These are phyloP conservation scores for Brasenia schreberi DNA, from an alignment of 164 flowering plant genomes.

Conservation along the genomic window DNA sequence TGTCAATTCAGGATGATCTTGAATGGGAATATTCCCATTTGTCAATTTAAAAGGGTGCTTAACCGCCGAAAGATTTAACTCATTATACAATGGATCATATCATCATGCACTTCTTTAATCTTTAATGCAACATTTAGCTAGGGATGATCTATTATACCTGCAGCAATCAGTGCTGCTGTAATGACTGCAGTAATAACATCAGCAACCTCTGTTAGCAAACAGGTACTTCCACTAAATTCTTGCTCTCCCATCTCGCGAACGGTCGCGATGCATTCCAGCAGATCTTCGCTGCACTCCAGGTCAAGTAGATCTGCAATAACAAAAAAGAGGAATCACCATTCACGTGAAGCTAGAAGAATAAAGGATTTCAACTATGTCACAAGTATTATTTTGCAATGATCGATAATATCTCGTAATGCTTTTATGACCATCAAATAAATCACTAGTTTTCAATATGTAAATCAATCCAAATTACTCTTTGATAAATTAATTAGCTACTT, in stretches of 20 bases:
- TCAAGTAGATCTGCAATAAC: neutral
- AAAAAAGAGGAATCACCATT: too few relatives aligned
- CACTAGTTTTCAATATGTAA: too few relatives aligned
- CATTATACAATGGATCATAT: too few relatives aligned
- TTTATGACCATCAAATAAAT: too few relatives aligned
- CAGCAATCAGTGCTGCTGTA: slow-evolving; percentile 72
- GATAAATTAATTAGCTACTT: too few relatives aligned
- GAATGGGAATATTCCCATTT: neutral
- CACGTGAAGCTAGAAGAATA: too few relatives aligned
- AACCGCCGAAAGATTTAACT: too few relatives aligned
- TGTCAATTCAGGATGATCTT: neutral
- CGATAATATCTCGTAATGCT: too few relatives aligned
- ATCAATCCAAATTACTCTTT: too few relatives aligned
- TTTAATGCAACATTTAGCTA: too few relatives aligned
- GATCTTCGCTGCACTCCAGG: neutral
- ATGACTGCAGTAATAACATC: slow-evolving; percentile 50
- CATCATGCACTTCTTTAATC: neutral
- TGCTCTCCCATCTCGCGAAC: slow-evolving; percentile 17
- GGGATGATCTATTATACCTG: slow-evolving; percentile 11
- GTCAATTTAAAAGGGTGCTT: neutral
- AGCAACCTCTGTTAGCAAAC: slow-evolving; percentile 44
- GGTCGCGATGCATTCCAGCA: neutral
- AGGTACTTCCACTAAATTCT: slow-evolving; percentile 53
- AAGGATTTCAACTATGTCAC: too few relatives aligned
- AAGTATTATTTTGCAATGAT: too few relatives aligned